Base-by-base conservation (phyloP, 768 basidiomycete genomes). In the Collybia mongolica region DNA sequence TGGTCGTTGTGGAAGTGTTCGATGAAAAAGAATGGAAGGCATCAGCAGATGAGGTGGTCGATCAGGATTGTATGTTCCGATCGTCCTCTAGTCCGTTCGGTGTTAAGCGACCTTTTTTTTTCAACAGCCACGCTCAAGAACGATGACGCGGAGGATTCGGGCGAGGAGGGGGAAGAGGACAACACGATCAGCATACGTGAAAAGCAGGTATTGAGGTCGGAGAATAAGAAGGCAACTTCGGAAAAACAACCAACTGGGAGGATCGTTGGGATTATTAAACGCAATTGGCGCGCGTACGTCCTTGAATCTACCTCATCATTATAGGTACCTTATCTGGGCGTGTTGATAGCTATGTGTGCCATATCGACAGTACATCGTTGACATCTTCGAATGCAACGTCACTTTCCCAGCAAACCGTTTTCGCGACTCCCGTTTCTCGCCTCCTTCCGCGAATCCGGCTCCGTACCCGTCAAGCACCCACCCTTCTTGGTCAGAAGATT, bases 221-320 rank as follows among this genome's bases (percentile, higher is more conserved):
- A 76, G 56, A 63, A 61, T 15, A 49, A 60, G n/a, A 66, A 66
- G 17, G 57, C 68, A 24, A 63, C 67, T 46, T 61, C 80, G 37
- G 88, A 89, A 58, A 85, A 79, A 55, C 93, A 94, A 60, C 96
- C 96, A 2, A 98, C 96, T 0, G 97, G 97, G 8, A 82, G 83
- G 22, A 77, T 98, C 4, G 88, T 98, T 7, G 97, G 97, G 6
- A 75, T 98, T 48, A 83, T 95, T 58, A 97, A 97, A 68, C 82
- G 97, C 7, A 95, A 95, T 60, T 99, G 96, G 96, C 74, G 95
- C 61, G 86, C 95, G 83, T 93, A 69, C 56, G 90, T 80, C 11
- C 26, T 44, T n/a, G 44, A 35, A 59, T 48, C 9, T 29, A 17
- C 29, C 32, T 17, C n/a, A 12, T 51, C 45, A 32, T 49, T 41